Base-by-base conservation (phyloP, 164 flowering plant genomes). In the Vitis rotundifolia region DNA sequence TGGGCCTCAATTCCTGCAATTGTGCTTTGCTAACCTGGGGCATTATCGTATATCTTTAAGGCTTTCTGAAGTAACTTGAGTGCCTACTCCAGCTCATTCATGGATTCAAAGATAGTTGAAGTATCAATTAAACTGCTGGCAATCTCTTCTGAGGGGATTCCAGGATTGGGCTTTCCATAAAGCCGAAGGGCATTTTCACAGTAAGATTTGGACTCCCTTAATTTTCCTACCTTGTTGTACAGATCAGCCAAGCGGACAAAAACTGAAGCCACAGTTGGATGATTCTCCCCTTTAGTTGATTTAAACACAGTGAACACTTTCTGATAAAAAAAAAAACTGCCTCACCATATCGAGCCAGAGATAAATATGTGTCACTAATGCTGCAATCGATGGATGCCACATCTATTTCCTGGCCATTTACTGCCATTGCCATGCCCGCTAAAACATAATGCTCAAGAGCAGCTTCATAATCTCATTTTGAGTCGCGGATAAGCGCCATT, bases 401-500 rank as follows among this genome's bases (percentile, higher is more conserved):
- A 18, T 84, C 84, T 11, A 66, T 31, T 49, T 82, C 84, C 18
- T 79, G 77, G 44, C 85, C 86, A 61, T 72, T 61, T n/a, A 75
- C 64, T 22, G 82, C 71, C 83, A 82, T 76, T 18, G 83, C 71
- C 83, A 78, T 79, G 80, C 86, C 75, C 2, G 90, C 86, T 55
- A 82, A 51, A 44, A 78, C 82, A 67, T 80, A 82, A 68, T 86
- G 85, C 75, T 84, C 82, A 26, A 86, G 82, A 26, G 90, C 83
- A 65, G 81, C 73, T 49, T 81, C 88, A 68, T 81, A 75, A 48
- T 84, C 81, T 26, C 87, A 88, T 28, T 82, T 86, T 11, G 87
- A 70, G 54, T 84, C 85, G 29, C 82, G 84, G 48, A 86, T 81
- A 5, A 84, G 82, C 37, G 86, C 90, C 87, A 86, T 80, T 57